A percentile compares a stretch with the other conserved stretches of the same genome.
phyloP scores from a whole-genome alignment of 352 stramenopile genomes.

The Globisporangium spiculum region DNA sequence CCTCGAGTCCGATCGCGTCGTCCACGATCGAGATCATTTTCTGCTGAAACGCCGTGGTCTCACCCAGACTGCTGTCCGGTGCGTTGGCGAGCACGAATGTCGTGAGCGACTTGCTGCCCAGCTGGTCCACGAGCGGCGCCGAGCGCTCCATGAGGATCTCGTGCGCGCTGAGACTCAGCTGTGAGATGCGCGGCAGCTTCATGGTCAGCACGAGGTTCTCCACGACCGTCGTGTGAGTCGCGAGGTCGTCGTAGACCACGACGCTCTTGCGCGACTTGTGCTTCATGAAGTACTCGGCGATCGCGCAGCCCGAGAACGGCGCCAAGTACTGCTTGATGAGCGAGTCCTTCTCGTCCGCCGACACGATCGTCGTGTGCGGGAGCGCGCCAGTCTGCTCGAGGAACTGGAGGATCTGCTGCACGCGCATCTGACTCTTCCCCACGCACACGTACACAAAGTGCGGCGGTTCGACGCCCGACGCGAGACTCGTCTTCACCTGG shows the following conservation, averaged over 20 bases:
- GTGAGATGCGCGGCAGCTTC: slow-evolving; percentile 52
- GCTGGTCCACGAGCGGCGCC: slow-evolving; percentile 50
- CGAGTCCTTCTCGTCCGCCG: slow-evolving; percentile 61
- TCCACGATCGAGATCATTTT: slow-evolving; percentile 70
- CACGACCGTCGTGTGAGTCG: slow-evolving; percentile 67
- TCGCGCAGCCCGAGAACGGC: slow-evolving; percentile 72
- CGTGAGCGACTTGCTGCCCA: slow-evolving; percentile 50
- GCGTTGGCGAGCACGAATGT: slow-evolving; percentile 66
- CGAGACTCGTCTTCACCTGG: slow-evolving; percentile 37
- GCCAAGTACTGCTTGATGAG: slow-evolving; percentile 77
- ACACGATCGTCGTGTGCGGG: slow-evolving; percentile 63
- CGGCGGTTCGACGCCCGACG: slow-evolving; percentile 31
- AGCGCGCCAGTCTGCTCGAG: slow-evolving; percentile 42
- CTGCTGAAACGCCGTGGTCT: slow-evolving; percentile 60
- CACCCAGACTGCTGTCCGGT: slow-evolving; percentile 42
- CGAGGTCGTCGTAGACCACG: slow-evolving; percentile 79
- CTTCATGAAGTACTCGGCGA: slow-evolving; percentile 71
- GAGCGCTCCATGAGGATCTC: slow-evolving; percentile 78
- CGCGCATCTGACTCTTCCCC: slow-evolving; percentile 51
- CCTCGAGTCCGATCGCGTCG: slow-evolving; percentile 57
- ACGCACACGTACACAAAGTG: slow-evolving; percentile 79
- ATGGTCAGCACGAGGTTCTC: slow-evolving; percentile 74
- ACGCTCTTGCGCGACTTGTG: slow-evolving; percentile 49
- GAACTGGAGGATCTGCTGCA: slow-evolving; percentile 65
- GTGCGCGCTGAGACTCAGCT: slow-evolving; percentile 65